Evolutionary conservation across 495 filamentous ascomycete species (phyloP), one percentile per base, ranked within the genome.

Genomic region (Apodospora peruviana): DNA sequence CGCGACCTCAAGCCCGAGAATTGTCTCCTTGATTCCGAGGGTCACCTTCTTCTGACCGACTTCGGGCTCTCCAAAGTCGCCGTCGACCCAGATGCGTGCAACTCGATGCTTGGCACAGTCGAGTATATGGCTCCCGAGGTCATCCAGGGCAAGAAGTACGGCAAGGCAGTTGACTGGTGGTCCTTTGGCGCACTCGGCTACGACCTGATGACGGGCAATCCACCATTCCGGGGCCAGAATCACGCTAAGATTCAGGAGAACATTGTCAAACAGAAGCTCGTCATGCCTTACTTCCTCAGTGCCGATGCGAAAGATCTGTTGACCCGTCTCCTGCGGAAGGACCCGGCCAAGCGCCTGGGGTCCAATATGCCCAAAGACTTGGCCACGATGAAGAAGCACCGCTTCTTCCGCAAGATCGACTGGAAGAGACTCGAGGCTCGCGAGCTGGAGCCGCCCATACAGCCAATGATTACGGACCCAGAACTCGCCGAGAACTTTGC

Each of bases 41-140:
- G 93, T 43, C 91, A 98, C 61, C 81, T 98, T 2, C 83, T 98
- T 12, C 76, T 98, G 19, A 97, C 93, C 24, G 93, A 98, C 71
- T 98, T 98, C 55, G 93, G 93, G 7, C 84, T 98, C 24, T 91
- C 85, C 67, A 98, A 98, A 66, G 93, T 96, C 24, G 82, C 89
- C n/a, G 77, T 93, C 27, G 84, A 88, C 53, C 77, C 84, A 19
- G 87, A 88, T 35, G 80, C 81, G 55, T 96, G 90, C 76, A 86
- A 86, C 62, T 94, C 88, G 34, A 78, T 89, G 53, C 84, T 95
- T 11, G 93, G 93, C 50, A 98, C 93, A 2, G 81, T 95, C 54
- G 93, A 96, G 57, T 98, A 97, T 78, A 97, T 97, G 94, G 93
- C 93, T 0, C 93, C 93, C 3, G 93, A 98, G 70, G 85, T 98